Conservation (phyloP, 305 asterid genomes). For the Fraxinus latifolia region DNA sequence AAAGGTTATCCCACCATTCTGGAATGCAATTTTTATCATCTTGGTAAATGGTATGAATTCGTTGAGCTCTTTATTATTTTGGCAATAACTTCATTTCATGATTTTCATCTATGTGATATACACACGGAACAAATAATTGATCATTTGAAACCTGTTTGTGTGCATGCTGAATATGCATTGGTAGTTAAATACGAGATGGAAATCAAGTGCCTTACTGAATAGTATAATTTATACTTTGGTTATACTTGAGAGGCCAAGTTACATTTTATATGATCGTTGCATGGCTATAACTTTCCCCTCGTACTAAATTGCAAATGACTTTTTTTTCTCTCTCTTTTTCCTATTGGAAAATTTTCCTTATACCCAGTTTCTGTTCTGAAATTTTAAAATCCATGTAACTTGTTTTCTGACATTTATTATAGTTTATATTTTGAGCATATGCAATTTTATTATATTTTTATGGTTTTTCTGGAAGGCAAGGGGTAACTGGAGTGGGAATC, state of each 20-base stretch:
- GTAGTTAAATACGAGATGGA: not conserved
- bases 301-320: not conserved
- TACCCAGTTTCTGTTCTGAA: not conserved
- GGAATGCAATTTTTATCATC: constrained; percentile 78
- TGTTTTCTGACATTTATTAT: not conserved
- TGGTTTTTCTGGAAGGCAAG: not conserved
- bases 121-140: not conserved
- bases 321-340: not conserved
- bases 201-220: not conserved
- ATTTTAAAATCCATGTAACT: not conserved
- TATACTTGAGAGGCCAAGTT: not conserved
- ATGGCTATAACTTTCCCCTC: not conserved
- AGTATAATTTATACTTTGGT: not conserved
- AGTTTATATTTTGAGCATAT: not conserved
- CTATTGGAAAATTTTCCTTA: not conserved
- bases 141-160: constrained; percentile 7
- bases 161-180: constrained; percentile 2
- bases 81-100: not conserved
- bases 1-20: constrained; percentile 76
- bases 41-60: constrained; percentile 64
- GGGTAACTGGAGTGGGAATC: not conserved
- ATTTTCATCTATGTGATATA: not conserved
- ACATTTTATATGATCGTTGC: not conserved
- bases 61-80: not conserved
- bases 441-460: not conserved